Conservation (phyloP, 1,139 yeast genomes). For the Hemisphaericaspora subhashii region DNA sequence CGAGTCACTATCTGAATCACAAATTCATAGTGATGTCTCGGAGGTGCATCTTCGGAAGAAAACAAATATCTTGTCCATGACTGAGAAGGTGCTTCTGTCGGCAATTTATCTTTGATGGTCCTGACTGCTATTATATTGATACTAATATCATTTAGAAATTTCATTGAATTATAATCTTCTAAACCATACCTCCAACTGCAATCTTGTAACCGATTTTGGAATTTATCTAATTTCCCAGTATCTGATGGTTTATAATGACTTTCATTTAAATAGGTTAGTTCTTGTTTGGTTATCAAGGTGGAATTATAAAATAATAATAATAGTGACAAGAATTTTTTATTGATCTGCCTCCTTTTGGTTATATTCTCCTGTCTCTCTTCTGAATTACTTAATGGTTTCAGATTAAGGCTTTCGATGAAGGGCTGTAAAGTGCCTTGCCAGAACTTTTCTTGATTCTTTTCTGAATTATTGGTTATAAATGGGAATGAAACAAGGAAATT, state of each 20-base stretch:
- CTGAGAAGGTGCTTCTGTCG: conserved; percentile 3
- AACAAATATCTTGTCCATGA: conserved; percentile 22
- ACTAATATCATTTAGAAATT: conserved; percentile 57
- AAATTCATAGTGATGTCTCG: conserved; percentile 35
- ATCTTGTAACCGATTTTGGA: conserved; percentile 16
- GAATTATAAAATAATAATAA: conserved; percentile 72
- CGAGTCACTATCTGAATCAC: conserved; percentile 12
- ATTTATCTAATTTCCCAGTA: conserved; percentile 50
- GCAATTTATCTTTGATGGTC: conserved; percentile 17
- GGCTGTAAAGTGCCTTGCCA: conserved; percentile 82
- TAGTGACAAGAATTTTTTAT: conserved; percentile 58
- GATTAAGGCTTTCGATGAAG: conserved; percentile 74
- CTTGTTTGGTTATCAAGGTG: conserved; percentile 64
- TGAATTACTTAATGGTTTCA: conserved; percentile 63
- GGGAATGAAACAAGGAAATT: conserved; percentile 72
- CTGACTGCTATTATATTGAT: conserved; percentile 69
- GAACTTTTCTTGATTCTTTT: conserved; percentile 53
- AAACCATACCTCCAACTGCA: conserved; percentile 17
- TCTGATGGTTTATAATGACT: conserved; percentile 44
- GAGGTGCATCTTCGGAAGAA: conserved; percentile 17
- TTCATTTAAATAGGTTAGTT: conserved; percentile 49
- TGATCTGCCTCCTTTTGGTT: conserved; percentile 68
- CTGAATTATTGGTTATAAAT: conserved; percentile 51
- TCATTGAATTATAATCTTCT: conserved; percentile 35
- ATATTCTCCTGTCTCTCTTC: conserved; percentile 70